phyloP scores from a whole-genome alignment of 352 stramenopile species.

The Phytopythium vexans region DNA sequence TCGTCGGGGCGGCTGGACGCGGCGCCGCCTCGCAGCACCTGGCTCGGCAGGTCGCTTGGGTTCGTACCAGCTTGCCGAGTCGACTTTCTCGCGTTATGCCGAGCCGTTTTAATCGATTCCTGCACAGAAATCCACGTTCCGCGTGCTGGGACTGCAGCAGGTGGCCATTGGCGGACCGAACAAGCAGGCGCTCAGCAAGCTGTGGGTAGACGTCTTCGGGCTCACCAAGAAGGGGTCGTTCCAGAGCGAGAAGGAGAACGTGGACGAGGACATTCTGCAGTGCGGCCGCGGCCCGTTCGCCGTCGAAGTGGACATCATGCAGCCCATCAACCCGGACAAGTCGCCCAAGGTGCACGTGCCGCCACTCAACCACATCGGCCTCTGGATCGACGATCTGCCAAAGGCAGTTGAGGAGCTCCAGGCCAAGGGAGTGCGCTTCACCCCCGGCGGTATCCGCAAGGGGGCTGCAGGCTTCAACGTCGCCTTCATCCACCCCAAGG shows the following conservation, averaged over 20 bases:
- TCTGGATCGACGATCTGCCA: conserved; percentile 97
- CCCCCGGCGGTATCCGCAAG: conserved; percentile 95
- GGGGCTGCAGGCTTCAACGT: conserved; percentile 97
- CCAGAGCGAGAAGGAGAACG: conserved; percentile 93
- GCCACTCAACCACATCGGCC: conserved; percentile 97
- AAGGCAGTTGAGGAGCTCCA: conserved; percentile 91
- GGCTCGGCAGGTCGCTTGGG: too few species aligned
- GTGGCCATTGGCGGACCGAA: conserved; percentile 93
- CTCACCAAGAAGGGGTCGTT: conserved; percentile 66
- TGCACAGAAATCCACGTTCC: conserved; percentile 75
- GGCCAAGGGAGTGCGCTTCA: conserved; percentile 93
- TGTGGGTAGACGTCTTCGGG: conserved; percentile 86
- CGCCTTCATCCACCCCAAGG: conserved; percentile 98
- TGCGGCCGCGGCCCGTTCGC: conserved; percentile 89
- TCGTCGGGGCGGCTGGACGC: too few species aligned
- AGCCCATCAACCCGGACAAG: conserved; percentile 93
- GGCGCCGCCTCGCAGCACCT: too few species aligned
- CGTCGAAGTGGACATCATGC: conserved; percentile 99
- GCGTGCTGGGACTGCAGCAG: conserved; percentile 97
- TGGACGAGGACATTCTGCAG: conserved; percentile 97
- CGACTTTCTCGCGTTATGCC: too few species aligned
- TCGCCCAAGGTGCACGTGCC: conserved; percentile 94
- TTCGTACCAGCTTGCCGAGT: too few species aligned
- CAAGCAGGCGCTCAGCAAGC: conserved; percentile 82
- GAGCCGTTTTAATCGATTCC: too few species aligned